phyloP scores from a whole-genome alignment of 306 rosid genomes.

The Spatholobus suberectus region DNA sequence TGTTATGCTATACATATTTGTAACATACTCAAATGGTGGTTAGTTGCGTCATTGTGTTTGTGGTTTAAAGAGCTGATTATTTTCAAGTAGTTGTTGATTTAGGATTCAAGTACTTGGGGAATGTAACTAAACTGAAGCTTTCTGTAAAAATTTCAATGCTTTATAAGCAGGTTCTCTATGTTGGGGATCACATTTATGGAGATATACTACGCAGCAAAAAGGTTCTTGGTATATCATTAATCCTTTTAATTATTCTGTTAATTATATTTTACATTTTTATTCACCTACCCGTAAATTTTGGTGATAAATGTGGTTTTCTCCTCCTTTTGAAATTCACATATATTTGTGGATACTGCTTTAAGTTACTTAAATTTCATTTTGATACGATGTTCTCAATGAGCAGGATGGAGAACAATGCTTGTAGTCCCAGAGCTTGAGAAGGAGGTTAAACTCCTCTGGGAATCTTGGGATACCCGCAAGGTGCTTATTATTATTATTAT shows the following conservation, averaged over 20 bases:
- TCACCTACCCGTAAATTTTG: not conserved
- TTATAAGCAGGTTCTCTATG: constrained; percentile 84
- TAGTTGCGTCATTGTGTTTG: not conserved
- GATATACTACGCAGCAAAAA: constrained; percentile 97
- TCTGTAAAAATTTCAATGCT: constrained; percentile 6
- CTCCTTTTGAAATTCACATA: constrained; percentile 4
- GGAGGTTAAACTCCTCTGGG: constrained; percentile 91
- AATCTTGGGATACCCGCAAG: constrained; percentile 84
- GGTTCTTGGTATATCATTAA: constrained; percentile 78
- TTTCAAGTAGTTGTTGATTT: constrained; percentile 19
- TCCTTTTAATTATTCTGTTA: constrained; percentile 19
- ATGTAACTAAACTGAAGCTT: constrained; percentile 22
- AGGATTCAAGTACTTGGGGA: constrained; percentile 25
- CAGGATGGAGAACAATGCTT: constrained; percentile 99
- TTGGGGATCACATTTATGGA: constrained; percentile 98
- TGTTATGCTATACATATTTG: not conserved
- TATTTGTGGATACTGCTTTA: constrained; percentile 22
- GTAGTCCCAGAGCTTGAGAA: constrained; percentile 95
- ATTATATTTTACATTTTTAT: constrained; percentile 2
- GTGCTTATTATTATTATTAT: constrained; percentile 50
- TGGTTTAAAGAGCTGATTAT: constrained; percentile 7
- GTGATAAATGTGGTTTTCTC: not conserved
- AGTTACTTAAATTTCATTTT: constrained; percentile 18
- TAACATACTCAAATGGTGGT: not conserved
- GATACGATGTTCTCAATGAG: constrained; percentile 33